Conservation (phyloP, 768 basidiomycete species). For the Boletus rubroflammeus region DNA sequence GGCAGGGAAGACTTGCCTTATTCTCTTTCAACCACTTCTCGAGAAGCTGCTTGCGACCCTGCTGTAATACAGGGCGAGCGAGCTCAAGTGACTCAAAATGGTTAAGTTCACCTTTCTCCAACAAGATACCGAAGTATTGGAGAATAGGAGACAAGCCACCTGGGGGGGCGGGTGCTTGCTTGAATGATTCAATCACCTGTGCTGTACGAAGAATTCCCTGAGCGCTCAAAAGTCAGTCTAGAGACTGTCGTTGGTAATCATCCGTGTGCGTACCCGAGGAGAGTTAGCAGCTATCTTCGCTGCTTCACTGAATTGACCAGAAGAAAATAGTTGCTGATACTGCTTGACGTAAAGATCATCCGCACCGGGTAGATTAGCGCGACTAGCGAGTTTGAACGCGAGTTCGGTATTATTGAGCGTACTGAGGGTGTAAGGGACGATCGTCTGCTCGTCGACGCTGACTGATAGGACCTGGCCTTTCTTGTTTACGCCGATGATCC, state of each 20-base stretch:
- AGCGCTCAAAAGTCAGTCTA: conserved; percentile 5
- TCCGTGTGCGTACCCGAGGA: conserved; percentile 60
- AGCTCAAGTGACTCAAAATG: conserved; percentile 94
- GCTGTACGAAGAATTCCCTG: conserved; percentile 93
- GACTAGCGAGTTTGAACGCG: conserved; percentile 95
- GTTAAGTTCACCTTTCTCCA: conserved; percentile 98
- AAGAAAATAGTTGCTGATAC: conserved; percentile 86
- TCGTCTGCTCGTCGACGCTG: conserved; percentile 92
- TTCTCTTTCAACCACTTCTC: conserved; percentile 99
- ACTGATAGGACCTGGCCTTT: conserved; percentile 98
- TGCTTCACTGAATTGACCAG: conserved; percentile 87
- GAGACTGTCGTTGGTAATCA: not conserved
- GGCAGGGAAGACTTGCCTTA: conserved; percentile 53
- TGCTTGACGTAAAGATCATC: conserved; percentile 95
- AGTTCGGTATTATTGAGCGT: conserved; percentile 97
- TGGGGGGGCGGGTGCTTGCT: conserved; percentile 84
- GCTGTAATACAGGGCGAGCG: conserved; percentile 91
- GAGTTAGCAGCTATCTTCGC: conserved; percentile 98
- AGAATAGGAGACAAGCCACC: conserved; percentile 93
- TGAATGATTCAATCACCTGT: conserved; percentile 96
- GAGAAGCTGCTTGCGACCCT: conserved; percentile 92
- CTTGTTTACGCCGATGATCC: conserved; percentile 99
- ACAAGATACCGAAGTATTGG: conserved; percentile 97
- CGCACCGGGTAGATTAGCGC: conserved; percentile 94
- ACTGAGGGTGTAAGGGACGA: conserved; percentile 91